A percentile compares a stretch with the other conserved stretches of the same genome.
Evolutionary conservation across 345 rosid species (phyloP).

Genomic region (Syzygium jambos): DNA sequence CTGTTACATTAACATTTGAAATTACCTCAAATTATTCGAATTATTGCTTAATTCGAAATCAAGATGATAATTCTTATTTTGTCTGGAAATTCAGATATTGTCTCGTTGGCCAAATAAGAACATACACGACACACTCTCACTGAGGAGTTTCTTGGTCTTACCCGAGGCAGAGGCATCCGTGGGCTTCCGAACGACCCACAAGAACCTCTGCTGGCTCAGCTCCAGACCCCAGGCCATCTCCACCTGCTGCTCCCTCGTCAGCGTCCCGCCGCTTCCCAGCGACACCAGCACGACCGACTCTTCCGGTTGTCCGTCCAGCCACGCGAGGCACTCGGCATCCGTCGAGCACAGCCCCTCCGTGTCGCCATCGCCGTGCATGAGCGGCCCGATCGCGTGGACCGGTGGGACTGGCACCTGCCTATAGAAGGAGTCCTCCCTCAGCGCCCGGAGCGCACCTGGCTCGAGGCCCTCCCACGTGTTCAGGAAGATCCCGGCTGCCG

Average conservation of each 20-base stretch:
- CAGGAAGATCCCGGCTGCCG: slow-evolving; percentile 22
- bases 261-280: slow-evolving; percentile 41
- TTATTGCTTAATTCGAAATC: no score
- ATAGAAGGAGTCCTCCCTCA: slow-evolving; percentile 8
- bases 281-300: slow-evolving; percentile 27
- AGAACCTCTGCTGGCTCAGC: slow-evolving; percentile 27
- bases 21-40: no score
- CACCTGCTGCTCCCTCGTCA: slow-evolving; percentile 14
- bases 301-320: slow-evolving; percentile 30
- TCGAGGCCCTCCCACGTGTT: slow-evolving; percentile 33
- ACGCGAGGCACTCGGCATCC: not conserved
- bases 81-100: not conserved
- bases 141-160: not conserved
- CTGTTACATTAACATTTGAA: no score
- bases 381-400: slow-evolving; percentile 23
- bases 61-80: no score
- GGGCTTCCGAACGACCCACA: slow-evolving; percentile 32
- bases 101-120: not conserved
- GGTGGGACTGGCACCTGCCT: slow-evolving; percentile 2
- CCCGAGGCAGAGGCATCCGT: not conserved
- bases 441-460: slow-evolving; percentile 7
- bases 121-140: not conserved
- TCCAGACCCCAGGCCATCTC: slow-evolving; percentile 40
- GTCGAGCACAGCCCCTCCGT: not conserved
- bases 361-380: not conserved